A percentile compares a stretch with the other conserved stretches of the same genome.
Evolutionary conservation across 805 yeast genomes (phyloP).

Genomic region (Saturnispora dispora): DNA sequence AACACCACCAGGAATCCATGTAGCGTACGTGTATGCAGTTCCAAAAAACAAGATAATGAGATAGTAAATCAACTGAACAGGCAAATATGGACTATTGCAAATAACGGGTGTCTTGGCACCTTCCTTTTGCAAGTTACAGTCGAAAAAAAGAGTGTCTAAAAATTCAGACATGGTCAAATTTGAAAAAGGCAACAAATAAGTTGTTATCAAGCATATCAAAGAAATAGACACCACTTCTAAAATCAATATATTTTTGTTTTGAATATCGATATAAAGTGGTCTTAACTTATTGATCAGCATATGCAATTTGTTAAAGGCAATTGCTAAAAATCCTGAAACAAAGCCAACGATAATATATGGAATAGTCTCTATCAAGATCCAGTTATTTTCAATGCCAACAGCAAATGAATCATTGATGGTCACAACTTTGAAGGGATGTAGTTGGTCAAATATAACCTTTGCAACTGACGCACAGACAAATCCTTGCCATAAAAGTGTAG

Average conservation of each 20-base stretch:
- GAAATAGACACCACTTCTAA: constrained; percentile 34
- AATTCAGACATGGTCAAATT: constrained; percentile 47
- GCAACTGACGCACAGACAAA: constrained; percentile 74
- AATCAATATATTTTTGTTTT: constrained; percentile 34
- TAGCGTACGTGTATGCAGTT: constrained; percentile 63
- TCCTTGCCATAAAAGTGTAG: constrained; percentile 70
- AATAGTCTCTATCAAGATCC: constrained; percentile 61
- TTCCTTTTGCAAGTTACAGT: constrained; percentile 33
- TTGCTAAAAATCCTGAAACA: constrained; percentile 61
- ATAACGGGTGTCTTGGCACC: constrained; percentile 11
- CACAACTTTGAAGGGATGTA: constrained; percentile 42
- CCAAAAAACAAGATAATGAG: constrained; percentile 31
- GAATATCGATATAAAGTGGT: constrained; percentile 18
- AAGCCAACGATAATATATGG: constrained; percentile 69
- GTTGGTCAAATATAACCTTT: constrained; percentile 46
- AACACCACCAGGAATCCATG: constrained; percentile 60
- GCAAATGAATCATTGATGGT: constrained; percentile 38
- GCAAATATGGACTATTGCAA: constrained; percentile 24
- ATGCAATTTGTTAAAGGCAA: constrained; percentile 41
- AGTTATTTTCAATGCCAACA: constrained; percentile 59
- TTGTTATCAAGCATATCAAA: constrained; percentile 41
- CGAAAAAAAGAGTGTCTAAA: constrained; percentile 58
- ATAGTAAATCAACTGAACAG: constrained; percentile 24
- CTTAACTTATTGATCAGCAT: constrained; percentile 32
- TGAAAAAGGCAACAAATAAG: constrained; percentile 41